Base-by-base conservation (phyloP, 2,329 filamentous ascomycete species). In the Leptographium galeiforme region DNA sequence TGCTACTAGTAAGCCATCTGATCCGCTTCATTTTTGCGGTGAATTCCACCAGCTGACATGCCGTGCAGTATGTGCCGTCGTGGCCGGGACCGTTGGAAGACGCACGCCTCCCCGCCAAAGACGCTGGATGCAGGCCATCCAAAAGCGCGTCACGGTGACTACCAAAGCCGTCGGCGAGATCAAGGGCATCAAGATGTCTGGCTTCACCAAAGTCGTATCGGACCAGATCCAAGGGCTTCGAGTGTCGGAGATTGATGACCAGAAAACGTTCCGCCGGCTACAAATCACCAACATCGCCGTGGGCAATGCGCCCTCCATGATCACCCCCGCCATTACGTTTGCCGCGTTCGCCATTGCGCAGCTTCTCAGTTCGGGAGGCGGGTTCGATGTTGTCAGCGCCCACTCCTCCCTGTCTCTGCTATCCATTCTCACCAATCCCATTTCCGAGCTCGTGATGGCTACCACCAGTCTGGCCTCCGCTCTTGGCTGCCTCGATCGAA, bases 171-270 rank as follows among this genome's bases (percentile, higher is more conserved):
- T 78, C 0, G 68, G 67, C 5, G 71, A 69, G n/a, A 76, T 78
- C 63, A 76, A 75, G 57, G 70, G 69, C n/a, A 66, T 77, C 52
- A 77, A 76, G 57, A 70, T 77, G 56, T 66, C 70, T 1, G 75
- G 74, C 0, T 59, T 77, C 12, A 69, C 67, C 33, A 61, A 68
- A 14, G 66, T 66, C 1, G 71, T 58, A 63, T 61, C 30, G 7
- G 18, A 32, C 2, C 50, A 46, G 41, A 51, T 51, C 11, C 50
- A 51, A 33, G 41, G 33, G 3, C 32, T 51, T 3, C 40, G 41
- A 6, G 18, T 38, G 12, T 36, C 50, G 7, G 50, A 51, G 39
- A 51, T 51, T 2, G 14, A 45, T 6, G 50, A 51, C 33, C 50
- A 51, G 13, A 51, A 51, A 14, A 41, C 50, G 0, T 51, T 46